Evolutionary conservation across 108 stramenopile species (phyloP).

Genomic region (Nitzschia inconspicua): DNA sequence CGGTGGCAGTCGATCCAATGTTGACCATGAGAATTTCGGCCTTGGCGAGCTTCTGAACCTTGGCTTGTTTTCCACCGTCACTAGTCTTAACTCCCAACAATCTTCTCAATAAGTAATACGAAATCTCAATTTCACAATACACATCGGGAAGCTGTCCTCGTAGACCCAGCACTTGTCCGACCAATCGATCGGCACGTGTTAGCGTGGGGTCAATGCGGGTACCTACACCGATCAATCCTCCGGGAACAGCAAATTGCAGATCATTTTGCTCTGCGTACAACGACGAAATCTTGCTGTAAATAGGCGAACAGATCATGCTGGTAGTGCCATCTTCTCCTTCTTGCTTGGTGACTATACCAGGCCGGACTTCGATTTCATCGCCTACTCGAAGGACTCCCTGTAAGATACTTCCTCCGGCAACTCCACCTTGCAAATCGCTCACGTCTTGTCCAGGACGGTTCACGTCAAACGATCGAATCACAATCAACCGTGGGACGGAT

Average conservation of each 20-base stretch:
- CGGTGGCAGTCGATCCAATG: slow-evolving; percentile 98
- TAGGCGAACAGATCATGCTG: slow-evolving; percentile 90
- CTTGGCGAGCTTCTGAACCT: slow-evolving; percentile 96
- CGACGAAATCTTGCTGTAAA: slow-evolving; percentile 85
- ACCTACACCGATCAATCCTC: slow-evolving; percentile 99
- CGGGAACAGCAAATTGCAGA: slow-evolving; percentile 98
- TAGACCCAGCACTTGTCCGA: slow-evolving; percentile 97
- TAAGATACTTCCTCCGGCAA: slow-evolving; percentile 98
- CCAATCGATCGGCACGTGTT: slow-evolving; percentile 97
- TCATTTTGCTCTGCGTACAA: slow-evolving; percentile 96
- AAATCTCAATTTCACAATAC: slow-evolving; percentile 97
- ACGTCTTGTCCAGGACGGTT: slow-evolving; percentile 99
- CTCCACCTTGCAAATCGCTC: slow-evolving; percentile 92
- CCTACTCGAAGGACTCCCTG: slow-evolving; percentile 95
- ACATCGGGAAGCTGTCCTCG: slow-evolving; percentile 96
- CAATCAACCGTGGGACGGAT: slow-evolving; percentile 91
- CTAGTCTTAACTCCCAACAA: slow-evolving; percentile 98
- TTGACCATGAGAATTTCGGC: slow-evolving; percentile 99
- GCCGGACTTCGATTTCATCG: slow-evolving; percentile 99
- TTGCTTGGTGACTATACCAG: slow-evolving; percentile 97
- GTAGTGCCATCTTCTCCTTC: slow-evolving; percentile 74
- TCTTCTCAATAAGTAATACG: slow-evolving; percentile 94
- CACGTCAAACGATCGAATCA: slow-evolving; percentile 99
- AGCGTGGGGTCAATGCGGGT: slow-evolving; percentile 98
- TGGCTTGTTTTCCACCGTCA: slow-evolving; percentile 98